Percentiles rank a stretch among this genome's conserved stretches.
Conservation (phyloP, 164 flowering plant genomes). For the Magnolia kwangsiensis region DNA sequence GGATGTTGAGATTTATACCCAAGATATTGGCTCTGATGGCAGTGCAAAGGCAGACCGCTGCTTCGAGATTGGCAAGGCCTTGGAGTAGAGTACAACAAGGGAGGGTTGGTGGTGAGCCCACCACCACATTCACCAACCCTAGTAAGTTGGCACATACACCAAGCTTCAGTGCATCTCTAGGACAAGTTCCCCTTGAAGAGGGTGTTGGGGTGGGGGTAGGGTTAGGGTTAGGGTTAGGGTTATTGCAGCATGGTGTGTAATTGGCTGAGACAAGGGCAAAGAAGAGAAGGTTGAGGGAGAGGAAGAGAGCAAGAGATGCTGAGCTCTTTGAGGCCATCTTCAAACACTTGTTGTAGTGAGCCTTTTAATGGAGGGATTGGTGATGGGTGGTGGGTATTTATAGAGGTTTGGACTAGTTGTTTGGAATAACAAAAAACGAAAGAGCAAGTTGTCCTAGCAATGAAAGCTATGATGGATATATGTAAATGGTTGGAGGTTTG, state of each 20-base stretch:
- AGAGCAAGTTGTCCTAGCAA: neutral
- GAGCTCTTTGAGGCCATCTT: slow-evolving; percentile 47
- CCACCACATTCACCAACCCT: slow-evolving; percentile 37
- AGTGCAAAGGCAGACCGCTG: slow-evolving; percentile 78
- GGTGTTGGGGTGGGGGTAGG: slow-evolving; percentile 9
- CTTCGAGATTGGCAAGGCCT: slow-evolving; percentile 66
- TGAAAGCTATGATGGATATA: too few relatives aligned
- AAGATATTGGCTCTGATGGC: slow-evolving; percentile 58
- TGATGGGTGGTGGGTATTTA: neutral
- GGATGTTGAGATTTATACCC: slow-evolving; percentile 55
- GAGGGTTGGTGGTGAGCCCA: slow-evolving; percentile 50
- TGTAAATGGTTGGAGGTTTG: neutral
- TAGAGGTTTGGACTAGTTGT: neutral
- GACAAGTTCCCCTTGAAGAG: slow-evolving; percentile 30
- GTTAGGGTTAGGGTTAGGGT: neutral
- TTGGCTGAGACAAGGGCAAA: slow-evolving; percentile 41
- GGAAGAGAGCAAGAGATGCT: slow-evolving; percentile 35
- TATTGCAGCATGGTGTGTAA: slow-evolving; percentile 19
- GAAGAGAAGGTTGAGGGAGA: slow-evolving; percentile 57
- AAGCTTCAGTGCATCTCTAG: slow-evolving; percentile 60
- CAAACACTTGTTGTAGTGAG: neutral
- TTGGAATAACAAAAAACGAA: neutral
- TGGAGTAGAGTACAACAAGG: slow-evolving; percentile 61
- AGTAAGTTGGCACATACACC: slow-evolving; percentile 65
- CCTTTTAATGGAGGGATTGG: neutral